A percentile compares a stretch with the other conserved stretches of the same genome.
Evolutionary conservation across 148 eudicot genomes (phyloP).

Genomic region (Rhododendron ovatum): DNA sequence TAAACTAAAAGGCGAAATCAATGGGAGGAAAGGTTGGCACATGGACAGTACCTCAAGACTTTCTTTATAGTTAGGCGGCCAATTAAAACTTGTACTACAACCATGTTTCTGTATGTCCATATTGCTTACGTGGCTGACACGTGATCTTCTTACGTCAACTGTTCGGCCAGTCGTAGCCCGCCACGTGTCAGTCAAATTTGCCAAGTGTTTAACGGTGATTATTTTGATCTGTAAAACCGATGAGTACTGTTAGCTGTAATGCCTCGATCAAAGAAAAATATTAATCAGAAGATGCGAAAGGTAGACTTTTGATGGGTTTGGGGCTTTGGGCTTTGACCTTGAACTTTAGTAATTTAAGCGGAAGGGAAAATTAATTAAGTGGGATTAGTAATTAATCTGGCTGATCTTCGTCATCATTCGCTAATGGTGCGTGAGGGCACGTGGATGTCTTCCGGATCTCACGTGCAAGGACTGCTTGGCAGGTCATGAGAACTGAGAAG

Average conservation of each 20-base stretch:
- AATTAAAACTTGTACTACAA: background rate
- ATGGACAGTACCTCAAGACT: background rate
- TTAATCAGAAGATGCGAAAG: background rate
- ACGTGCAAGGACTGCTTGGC: background rate
- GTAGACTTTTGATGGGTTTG: background rate
- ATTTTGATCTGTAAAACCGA: background rate
- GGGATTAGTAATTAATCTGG: background rate
- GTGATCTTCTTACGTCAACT: background rate
- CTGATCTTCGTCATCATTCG: background rate
- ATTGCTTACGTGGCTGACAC: slow-evolving; percentile 2
- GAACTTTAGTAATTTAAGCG: background rate
- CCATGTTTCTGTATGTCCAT: background rate
- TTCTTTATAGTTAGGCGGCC: slow-evolving; percentile 1
- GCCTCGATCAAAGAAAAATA: background rate
- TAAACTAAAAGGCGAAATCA: background rate
- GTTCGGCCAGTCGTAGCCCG: background rate
- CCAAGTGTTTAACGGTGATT: background rate
- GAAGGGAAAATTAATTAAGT: background rate
- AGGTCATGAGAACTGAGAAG: background rate
- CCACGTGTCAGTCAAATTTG: background rate
- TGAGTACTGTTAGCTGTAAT: background rate
- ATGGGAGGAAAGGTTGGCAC: background rate
- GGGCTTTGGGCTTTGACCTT: background rate
- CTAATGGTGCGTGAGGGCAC: background rate
- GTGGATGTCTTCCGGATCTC: background rate